phyloP scores from a whole-genome alignment of 1,284 basidiomycete genomes.

The Puccinia horiana region DNA sequence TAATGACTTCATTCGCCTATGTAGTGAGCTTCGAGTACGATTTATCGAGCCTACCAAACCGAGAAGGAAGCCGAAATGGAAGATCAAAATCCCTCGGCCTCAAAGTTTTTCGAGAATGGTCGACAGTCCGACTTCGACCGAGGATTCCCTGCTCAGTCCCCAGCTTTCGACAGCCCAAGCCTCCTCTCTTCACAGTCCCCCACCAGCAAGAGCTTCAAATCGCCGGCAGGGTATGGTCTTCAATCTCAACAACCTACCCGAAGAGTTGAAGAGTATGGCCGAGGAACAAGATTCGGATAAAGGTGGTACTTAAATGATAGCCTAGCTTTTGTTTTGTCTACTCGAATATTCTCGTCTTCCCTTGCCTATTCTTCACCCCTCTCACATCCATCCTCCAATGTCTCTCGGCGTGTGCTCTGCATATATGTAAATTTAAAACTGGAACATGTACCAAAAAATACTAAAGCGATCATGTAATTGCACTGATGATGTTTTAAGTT shows the following conservation, averaged over 20 bases:
- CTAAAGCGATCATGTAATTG: too few species aligned
- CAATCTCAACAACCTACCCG: background rate
- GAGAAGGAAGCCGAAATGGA: constrained; percentile 4
- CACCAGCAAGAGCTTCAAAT: background rate
- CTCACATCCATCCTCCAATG: too few species aligned
- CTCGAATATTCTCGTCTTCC: background rate
- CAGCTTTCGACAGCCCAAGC: background rate
- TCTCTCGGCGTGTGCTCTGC: too few species aligned
- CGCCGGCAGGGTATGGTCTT: constrained; percentile 6
- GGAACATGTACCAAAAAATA: too few species aligned
- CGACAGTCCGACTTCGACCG: background rate
- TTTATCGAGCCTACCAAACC: background rate
- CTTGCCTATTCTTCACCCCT: too few species aligned
- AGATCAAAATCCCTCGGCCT: background rate
- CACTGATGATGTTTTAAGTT: too few species aligned
- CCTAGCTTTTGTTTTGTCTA: background rate
- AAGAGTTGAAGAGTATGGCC: background rate
- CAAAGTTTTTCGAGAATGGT: background rate
- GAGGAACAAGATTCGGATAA: background rate
- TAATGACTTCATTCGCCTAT: background rate
- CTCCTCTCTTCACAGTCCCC: background rate
- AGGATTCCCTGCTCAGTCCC: background rate
- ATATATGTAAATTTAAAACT: too few species aligned
- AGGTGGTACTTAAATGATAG: background rate
- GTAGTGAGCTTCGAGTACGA: background rate